Conservation (phyloP, 2,329 filamentous ascomycete species). For the Alternaria dauci region DNA sequence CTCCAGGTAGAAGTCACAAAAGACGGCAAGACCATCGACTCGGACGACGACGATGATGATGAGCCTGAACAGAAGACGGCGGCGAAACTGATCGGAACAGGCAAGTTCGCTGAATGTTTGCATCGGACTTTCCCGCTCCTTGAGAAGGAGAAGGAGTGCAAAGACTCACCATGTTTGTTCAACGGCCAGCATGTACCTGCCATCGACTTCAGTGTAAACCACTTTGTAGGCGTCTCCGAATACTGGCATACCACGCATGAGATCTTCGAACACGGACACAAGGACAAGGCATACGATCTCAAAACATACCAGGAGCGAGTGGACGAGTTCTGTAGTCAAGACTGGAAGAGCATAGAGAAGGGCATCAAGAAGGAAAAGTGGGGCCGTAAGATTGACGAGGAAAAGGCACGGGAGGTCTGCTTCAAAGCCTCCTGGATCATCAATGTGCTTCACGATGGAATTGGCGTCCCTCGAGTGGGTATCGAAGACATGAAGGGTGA, state of each 20-base stretch:
- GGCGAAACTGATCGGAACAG: constrained; percentile 78
- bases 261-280: constrained; percentile 80
- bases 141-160: constrained; percentile 86
- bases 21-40: constrained; percentile 68
- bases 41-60: constrained; percentile 51
- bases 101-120: constrained; percentile 85
- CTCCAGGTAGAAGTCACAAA: constrained; percentile 76
- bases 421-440: constrained; percentile 99
- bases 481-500: constrained; percentile 69
- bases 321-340: constrained; percentile 80
- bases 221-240: constrained; percentile 96
- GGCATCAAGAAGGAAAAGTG: constrained; percentile 72
- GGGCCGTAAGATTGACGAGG: constrained; percentile 75
- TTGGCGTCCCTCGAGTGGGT: constrained; percentile 87
- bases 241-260: constrained; percentile 99
- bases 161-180: constrained; percentile 83
- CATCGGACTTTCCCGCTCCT: constrained; percentile 83
- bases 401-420: constrained; percentile 85
- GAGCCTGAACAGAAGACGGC: constrained; percentile 22
- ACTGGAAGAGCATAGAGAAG: constrained; percentile 79
- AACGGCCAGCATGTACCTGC: constrained; percentile 92
- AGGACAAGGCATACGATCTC: constrained; percentile 85
- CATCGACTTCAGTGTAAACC: constrained; percentile 96
- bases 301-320: constrained; percentile 87
- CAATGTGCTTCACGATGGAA: constrained; percentile 93